A percentile compares a stretch with the other conserved stretches of the same genome.
Evolutionary conservation across 2,329 filamentous ascomycete species (phyloP).

Genomic region (Aureobasidium sp.): DNA sequence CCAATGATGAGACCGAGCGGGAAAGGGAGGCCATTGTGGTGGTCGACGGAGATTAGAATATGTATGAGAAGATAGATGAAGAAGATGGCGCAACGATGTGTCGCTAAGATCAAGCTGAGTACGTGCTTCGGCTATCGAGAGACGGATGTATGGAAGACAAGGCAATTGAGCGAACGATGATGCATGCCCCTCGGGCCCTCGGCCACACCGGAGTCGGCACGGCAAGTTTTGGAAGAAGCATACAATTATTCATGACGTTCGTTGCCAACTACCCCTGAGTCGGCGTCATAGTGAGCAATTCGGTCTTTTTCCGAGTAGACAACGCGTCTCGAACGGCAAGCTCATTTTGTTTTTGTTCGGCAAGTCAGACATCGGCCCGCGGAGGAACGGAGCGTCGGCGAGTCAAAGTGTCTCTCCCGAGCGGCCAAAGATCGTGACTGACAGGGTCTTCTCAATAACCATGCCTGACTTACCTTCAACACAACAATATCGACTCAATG

Average conservation of each 20-base stretch:
- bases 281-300: not conserved
- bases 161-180: not conserved
- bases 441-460: not conserved
- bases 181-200: not conserved
- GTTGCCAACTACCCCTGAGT: not conserved
- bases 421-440: not conserved
- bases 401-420: not conserved
- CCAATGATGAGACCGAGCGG: not conserved
- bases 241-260: not conserved
- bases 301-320: not conserved
- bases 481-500: not conserved
- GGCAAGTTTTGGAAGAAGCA: not conserved
- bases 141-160: not conserved
- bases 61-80: not conserved
- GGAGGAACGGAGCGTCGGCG: not conserved
- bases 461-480: not conserved
- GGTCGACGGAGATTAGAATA: not conserved
- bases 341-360: not conserved
- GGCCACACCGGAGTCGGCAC: not conserved
- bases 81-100: not conserved
- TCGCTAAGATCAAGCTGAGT: not conserved
- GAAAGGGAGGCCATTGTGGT: slow-evolving; percentile 6
- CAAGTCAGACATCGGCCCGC: not conserved
- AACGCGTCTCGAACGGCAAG: not conserved
- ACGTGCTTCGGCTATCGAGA: not conserved